Conservation (phyloP, 2,329 filamentous ascomycete species). For the Diaporthe eres region DNA sequence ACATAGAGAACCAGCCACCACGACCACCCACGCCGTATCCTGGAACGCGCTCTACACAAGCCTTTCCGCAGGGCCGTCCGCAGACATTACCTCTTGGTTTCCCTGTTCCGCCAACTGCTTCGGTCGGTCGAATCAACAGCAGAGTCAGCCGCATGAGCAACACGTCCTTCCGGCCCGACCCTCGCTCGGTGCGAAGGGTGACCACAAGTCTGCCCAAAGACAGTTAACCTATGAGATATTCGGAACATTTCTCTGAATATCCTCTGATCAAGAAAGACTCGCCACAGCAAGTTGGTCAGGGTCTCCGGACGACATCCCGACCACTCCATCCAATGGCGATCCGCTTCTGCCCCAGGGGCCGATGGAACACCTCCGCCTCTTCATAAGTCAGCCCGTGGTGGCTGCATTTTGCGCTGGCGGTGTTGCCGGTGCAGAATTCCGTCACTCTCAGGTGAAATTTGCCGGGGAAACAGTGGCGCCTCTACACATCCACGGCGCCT, state of each 20-base stretch:
- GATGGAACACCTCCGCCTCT: constrained; percentile 57
- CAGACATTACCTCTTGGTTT: constrained; percentile 2
- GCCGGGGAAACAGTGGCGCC: too few species aligned
- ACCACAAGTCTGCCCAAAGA: too few species aligned
- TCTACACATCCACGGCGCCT: too few species aligned
- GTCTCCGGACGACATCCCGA: too few species aligned
- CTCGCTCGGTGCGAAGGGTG: not conserved
- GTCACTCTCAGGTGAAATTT: constrained; percentile 50
- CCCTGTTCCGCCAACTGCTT: not conserved
- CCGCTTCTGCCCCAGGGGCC: constrained; percentile 45
- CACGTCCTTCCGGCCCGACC: not conserved
- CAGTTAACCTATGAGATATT: too few species aligned
- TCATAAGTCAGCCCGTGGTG: constrained; percentile 84
- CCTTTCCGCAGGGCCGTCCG: too few species aligned
- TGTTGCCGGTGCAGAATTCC: constrained; percentile 94
- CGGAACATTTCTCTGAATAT: too few species aligned
- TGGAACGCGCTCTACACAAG: not conserved
- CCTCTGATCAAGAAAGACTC: too few species aligned
- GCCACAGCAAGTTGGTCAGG: too few species aligned
- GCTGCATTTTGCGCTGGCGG: constrained; percentile 96
- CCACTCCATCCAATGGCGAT: too few species aligned
- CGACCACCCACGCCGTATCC: constrained; percentile 10
- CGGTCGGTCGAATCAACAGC: not conserved
- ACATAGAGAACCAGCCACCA: not conserved
- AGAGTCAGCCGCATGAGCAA: not conserved